Evolutionary conservation across 495 filamentous ascomycete species (phyloP), one percentile per base, ranked within the genome.

Genomic region (Geoglossum glabrum): DNA sequence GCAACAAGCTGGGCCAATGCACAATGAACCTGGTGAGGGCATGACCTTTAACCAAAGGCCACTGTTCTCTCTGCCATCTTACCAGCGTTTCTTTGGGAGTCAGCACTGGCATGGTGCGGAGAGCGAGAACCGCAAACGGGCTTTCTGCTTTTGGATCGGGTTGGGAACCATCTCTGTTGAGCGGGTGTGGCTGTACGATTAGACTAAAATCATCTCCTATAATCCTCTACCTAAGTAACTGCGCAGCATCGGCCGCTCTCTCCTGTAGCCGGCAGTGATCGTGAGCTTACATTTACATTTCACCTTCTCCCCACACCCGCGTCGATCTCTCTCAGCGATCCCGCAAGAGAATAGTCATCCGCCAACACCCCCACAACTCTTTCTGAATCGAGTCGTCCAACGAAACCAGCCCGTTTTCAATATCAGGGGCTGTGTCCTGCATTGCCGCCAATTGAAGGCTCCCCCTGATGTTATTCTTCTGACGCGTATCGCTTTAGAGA

Each of bases 1-100:
- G 57, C 56, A n/a, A 43, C 40, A 26, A 63, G 62, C 26, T 70
- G 67, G 67, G 66, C 15, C 3, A 27, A 13, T 10, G 3, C 17
- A 13, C 5, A 13, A 21, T 45, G 40, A 45, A 5, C 5, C 10
- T 45, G 19, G 19, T 21, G 3, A 40, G 3, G 36, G 17, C 13
- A 3, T 34, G 13, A 40, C 2, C 3, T 45, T 45, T 45, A 17
- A 45, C 10, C 10, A 21, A 21, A 5, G 3, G n/a, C 19, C n/a
- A 21, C 11, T 17, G 1, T 45, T 1, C 40, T 45, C n/a, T 45
- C 23, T 9, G n/a, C 36, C 17, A 10, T 45, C 23, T 19, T 21
- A 19, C 23, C 23, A 45, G 11, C 23, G 2, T 5, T 21, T 19
- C n/a, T 2, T 19, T 21, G 5, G 3, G n/a, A 4, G n/a, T 45